A percentile compares a stretch with the other conserved stretches of the same genome.
Conservation (phyloP, 2,329 filamentous ascomycete genomes). For the Fusarium sp. region DNA sequence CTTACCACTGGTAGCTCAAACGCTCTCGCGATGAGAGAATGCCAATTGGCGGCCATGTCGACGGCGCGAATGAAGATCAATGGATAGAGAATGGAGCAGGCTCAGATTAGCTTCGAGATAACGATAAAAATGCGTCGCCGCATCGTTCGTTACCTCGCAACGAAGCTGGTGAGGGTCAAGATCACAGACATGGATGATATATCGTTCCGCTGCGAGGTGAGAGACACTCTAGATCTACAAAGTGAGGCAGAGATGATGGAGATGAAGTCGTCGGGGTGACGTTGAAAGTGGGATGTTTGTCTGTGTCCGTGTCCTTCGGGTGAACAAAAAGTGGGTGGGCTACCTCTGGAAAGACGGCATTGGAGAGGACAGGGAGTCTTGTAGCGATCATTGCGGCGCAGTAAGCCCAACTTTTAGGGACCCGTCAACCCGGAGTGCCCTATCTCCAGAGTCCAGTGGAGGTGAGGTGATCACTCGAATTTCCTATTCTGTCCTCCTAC, state of each 20-base stretch:
- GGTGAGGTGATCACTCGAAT: neutral
- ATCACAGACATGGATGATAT: constrained; percentile 14
- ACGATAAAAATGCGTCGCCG: constrained; percentile 11
- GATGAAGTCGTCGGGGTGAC: constrained; percentile 24
- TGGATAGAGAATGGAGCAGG: neutral
- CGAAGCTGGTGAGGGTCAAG: neutral
- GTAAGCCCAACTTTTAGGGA: constrained; percentile 7
- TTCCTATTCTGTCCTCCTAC: constrained; percentile 10
- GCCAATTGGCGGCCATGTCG: constrained; percentile 29
- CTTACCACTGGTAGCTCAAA: constrained; percentile 33
- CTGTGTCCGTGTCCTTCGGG: neutral
- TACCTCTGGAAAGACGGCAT: neutral
- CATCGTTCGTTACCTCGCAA: constrained; percentile 34
- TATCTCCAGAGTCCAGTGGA: neutral
- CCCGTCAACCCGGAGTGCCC: neutral
- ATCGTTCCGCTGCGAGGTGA: neutral
- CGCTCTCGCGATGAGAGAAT: constrained; percentile 24
- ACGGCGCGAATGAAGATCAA: neutral
- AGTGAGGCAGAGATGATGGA: neutral
- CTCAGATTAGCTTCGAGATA: constrained; percentile 3
- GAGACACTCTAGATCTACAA: neutral
- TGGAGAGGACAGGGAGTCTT: constrained; percentile 5
- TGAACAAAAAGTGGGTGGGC: constrained; percentile 20
- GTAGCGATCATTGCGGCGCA: constrained; percentile 19
- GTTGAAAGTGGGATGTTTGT: constrained; percentile 30